Evolutionary conservation across 495 filamentous ascomycete genomes (phyloP), one percentile per base, ranked within the genome.

Genomic region (Neurospora sp.): DNA sequence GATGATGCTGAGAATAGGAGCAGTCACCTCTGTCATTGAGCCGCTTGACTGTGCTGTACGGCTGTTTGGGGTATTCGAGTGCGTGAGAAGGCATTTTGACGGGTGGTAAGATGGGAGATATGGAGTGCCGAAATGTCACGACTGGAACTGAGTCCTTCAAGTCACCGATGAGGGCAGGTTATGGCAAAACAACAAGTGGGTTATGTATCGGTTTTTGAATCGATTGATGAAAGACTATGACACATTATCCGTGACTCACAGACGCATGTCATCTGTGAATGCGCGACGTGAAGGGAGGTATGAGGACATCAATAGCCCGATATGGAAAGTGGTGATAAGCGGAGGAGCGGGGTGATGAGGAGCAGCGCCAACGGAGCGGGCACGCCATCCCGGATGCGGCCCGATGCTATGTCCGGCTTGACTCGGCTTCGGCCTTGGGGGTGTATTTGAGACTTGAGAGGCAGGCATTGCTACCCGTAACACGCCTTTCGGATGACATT

Each of bases 11-110:
- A 31, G n/a, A n/a, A n/a, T n/a, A n/a, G n/a, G n/a, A n/a, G n/a
- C n/a, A n/a, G n/a, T n/a, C n/a, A n/a, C 31, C 31, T 82, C 89
- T 86, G 74, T 89, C 82, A 75, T 88, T 87, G 73, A 91, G 88
- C 23, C 92, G 89, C 76, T 92, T 92, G 70, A 93, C 89, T 38
- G 89, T 95, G 82, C 91, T 94, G 72, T 85, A 86, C 31, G 84
- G 77, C 72, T 86, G 84, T 77, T 88, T 90, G 38, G 92, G 92
- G 72, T 94, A 94, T 71, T 89, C 87, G 38, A 93, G 84, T 11
- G 84, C 79, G 40, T 80, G 75, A 31, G 81, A 79, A 69, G 85
- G 81, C 86, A 88, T 89, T 8, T 78, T 83, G 79, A 71, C 10
- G 18, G 72, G 2, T 59, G 23, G 16, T 48, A n/a, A 31, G 31